Base-by-base conservation (phyloP, 1,284 basidiomycete genomes). In the Inonotus hispidus region DNA sequence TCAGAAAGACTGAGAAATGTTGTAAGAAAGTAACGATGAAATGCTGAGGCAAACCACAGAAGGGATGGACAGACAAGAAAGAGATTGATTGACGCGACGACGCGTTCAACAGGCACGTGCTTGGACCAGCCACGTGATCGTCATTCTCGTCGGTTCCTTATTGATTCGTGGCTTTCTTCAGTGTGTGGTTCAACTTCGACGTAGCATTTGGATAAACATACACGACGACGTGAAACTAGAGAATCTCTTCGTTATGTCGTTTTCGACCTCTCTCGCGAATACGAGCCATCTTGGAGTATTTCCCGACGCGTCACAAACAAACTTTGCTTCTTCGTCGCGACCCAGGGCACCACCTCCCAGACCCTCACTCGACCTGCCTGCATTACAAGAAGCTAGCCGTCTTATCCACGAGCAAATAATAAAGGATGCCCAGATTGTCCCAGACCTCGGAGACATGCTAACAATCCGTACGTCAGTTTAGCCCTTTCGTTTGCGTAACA, bases 391-490 rank as follows among this genome's bases (percentile, higher is more conserved):
- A 67, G 88, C 88, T 10, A 84, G 84, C 66, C 77, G 79, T 63
- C 79, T 88, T 41, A 70, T 92, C 39, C 79, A 85, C 58, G 87
- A 88, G 49, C 81, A 84, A 65, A 78, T 89, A 54, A 72, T 78
- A 41, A 89, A 88, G 71, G 89, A 92, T 73, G 79, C 81, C 1
- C 84, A 88, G 70, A 77, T 79, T 56, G 80, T 91, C 58, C 88
- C 90, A 46, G 89, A 91, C 71, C 70, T 89, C 37, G 84, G 83
- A 45, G 90, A 91, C 59, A 79, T 81, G 65, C 71, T 86, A 54
- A 78, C 77, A 13, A 77, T 79, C 59, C 76, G 85, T 87, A 72
- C 62, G 81, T 74, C 41, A 29, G 19, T 32, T 53, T 37, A 23
- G 27, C 43, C 16, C 38, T 39, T 23, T 60, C 39, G 16, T 11